Percentiles rank a stretch among this genome's conserved stretches.
phyloP scores from a whole-genome alignment of 2,329 filamentous ascomycete species.

The Chaetomium globosum region DNA sequence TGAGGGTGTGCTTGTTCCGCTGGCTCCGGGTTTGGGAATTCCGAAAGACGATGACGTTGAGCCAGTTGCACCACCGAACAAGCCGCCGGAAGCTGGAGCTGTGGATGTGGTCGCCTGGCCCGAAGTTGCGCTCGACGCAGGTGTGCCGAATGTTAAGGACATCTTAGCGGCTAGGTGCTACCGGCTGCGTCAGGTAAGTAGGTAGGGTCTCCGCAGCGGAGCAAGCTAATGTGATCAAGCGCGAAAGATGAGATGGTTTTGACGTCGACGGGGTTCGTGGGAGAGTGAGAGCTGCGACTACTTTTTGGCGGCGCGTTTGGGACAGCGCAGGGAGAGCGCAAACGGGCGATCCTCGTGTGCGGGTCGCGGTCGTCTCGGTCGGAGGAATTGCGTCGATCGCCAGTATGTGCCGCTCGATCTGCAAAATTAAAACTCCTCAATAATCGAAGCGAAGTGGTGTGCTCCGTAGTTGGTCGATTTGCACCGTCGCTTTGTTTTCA shows the following conservation, averaged over 20 bases:
- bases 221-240: background rate
- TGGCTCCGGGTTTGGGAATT: slow-evolving; percentile 26
- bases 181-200: background rate
- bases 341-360: slow-evolving; percentile 2
- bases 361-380: background rate
- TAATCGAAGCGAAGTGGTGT: background rate
- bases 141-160: slow-evolving; percentile 38
- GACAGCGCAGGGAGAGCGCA: slow-evolving; percentile 20
- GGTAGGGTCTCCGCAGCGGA: background rate
- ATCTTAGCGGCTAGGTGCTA: slow-evolving; percentile 17
- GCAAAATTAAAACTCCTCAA: background rate
- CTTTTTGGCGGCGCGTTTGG: slow-evolving; percentile 18
- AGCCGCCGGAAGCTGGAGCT: slow-evolving; percentile 32
- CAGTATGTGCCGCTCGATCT: background rate
- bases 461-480: background rate
- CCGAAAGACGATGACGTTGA: slow-evolving; percentile 43
- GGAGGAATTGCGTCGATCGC: slow-evolving; percentile 15
- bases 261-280: slow-evolving; percentile 8
- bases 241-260: slow-evolving; percentile 5
- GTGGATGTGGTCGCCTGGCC: slow-evolving; percentile 34
- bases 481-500: slow-evolving; percentile 8
- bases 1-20: slow-evolving; percentile 28
- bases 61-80: slow-evolving; percentile 38
- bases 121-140: slow-evolving; percentile 32
- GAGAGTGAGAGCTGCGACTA: slow-evolving; percentile 2